Percentiles rank a stretch among this genome's conserved stretches.
Evolutionary conservation across 179 eudicot species (phyloP).

Genomic region (Gypsophila paniculata): DNA sequence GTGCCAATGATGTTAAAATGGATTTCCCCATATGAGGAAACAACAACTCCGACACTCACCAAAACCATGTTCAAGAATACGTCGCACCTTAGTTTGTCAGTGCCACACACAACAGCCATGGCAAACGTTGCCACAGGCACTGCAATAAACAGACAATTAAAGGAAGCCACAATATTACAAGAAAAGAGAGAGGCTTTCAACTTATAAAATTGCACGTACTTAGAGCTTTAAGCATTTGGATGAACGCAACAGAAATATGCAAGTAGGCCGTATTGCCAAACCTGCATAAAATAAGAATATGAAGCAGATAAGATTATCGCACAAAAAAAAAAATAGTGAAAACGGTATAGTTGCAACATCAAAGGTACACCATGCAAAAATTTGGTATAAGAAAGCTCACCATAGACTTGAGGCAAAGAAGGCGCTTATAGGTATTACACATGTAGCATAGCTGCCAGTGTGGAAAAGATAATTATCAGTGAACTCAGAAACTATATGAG

Average conservation of each 20-base stretch:
- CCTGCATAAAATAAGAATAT: constrained; percentile 43
- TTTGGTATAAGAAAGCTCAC: constrained; percentile 39
- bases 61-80: constrained; percentile 90
- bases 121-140: constrained; percentile 99
- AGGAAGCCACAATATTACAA: not conserved
- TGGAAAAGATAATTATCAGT: constrained; percentile 15
- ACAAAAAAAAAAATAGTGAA: not conserved
- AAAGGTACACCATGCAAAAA: not conserved
- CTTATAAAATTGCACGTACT: constrained; percentile 47
- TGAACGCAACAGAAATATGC: constrained; percentile 95
- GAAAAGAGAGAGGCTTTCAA: constrained; percentile 5
- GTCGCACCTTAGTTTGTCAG: constrained; percentile 91
- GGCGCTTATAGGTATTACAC: constrained; percentile 96
- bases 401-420: constrained; percentile 97
- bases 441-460: constrained; percentile 76
- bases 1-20: constrained; percentile 95
- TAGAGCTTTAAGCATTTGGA: constrained; percentile 97
- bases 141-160: constrained; percentile 34
- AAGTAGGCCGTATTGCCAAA: constrained; percentile 95
- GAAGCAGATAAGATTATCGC: not conserved
- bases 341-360: not conserved
- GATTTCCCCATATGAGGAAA: constrained; percentile 96
- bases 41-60: constrained; percentile 93
- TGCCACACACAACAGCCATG: constrained; percentile 94
- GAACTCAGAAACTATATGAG: not conserved